These are phyloP conservation scores for Leishmania arabica DNA, from an alignment of 208 protist species.

Conservation along the genomic window DNA sequence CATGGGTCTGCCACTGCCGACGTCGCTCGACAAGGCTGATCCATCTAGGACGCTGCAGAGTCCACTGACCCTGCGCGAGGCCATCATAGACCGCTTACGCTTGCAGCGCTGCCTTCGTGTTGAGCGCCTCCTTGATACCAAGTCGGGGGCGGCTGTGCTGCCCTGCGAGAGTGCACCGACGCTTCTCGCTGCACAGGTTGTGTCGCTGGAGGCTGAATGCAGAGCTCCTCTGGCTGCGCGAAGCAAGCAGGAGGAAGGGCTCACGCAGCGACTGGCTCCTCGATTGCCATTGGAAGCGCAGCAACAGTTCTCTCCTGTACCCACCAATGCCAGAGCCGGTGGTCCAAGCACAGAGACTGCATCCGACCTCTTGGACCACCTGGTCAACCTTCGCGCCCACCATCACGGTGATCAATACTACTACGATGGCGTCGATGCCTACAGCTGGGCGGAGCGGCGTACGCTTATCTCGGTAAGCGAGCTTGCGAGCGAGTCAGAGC, in stretches of 20 bases:
- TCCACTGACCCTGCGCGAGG: neutral
- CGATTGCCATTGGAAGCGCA: neutral
- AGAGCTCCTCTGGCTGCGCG: neutral
- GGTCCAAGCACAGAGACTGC: neutral
- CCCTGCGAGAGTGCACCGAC: conserved; percentile 45
- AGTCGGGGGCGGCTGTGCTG: conserved; percentile 54
- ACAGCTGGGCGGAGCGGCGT: conserved; percentile 20
- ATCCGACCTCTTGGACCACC: conserved; percentile 13
- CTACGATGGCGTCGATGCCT: conserved; percentile 13
- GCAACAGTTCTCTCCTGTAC: neutral
- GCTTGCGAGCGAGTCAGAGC: conserved; percentile 23
- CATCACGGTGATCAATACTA: conserved; percentile 10
- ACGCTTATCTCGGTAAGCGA: conserved; percentile 33
- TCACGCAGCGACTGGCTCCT: conserved; percentile 19
- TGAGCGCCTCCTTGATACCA: conserved; percentile 39
- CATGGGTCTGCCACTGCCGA: conserved; percentile 11
- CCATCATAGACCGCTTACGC: conserved; percentile 15
- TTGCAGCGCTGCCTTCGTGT: conserved; percentile 21
- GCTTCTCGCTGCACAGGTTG: conserved; percentile 17
- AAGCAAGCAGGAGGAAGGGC: neutral
- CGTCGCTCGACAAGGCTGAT: neutral
- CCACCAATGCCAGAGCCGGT: neutral
- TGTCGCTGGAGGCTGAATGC: conserved; percentile 21
- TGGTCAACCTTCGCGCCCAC: conserved; percentile 5
- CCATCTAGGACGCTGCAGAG: neutral